These are phyloP conservation scores for Suillus clintonianus DNA, from an alignment of 768 basidiomycete species.

Conservation along the genomic window DNA sequence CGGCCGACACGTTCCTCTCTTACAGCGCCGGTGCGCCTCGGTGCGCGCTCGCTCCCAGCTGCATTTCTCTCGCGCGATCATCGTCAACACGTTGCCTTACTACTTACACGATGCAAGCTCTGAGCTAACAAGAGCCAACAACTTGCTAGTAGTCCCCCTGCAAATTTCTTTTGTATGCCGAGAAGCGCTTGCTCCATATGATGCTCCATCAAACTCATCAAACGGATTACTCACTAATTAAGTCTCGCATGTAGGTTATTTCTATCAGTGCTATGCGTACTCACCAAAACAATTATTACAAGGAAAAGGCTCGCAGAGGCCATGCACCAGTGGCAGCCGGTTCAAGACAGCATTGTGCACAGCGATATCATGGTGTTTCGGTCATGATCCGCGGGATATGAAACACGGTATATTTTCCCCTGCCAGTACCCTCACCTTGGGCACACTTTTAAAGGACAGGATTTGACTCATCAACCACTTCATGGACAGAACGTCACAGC, in stretches of 20 bases:
- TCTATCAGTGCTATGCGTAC: neutral
- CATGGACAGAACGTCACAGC: neutral
- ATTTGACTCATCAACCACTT: neutral
- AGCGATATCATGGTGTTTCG: neutral
- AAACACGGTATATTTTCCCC: neutral
- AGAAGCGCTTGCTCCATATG: neutral
- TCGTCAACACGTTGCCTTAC: neutral
- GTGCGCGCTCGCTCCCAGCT: neutral
- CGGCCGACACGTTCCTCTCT: conserved; percentile 30
- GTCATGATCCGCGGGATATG: neutral
- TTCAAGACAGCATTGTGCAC: neutral
- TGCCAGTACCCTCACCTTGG: neutral
- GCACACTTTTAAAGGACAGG: neutral
- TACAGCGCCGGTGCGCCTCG: conserved; percentile 4
- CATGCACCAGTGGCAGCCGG: neutral
- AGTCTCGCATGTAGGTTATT: neutral
- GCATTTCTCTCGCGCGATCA: neutral
- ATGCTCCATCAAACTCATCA: neutral
- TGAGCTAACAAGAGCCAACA: neutral
- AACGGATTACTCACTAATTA: neutral
- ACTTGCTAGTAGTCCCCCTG: neutral
- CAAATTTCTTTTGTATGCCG: neutral
- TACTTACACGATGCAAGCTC: neutral
- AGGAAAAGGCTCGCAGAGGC: neutral
- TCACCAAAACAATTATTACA: neutral